Evolutionary conservation across 129 eudicot species (phyloP).

Genomic region (Pulicaria dysenterica): DNA sequence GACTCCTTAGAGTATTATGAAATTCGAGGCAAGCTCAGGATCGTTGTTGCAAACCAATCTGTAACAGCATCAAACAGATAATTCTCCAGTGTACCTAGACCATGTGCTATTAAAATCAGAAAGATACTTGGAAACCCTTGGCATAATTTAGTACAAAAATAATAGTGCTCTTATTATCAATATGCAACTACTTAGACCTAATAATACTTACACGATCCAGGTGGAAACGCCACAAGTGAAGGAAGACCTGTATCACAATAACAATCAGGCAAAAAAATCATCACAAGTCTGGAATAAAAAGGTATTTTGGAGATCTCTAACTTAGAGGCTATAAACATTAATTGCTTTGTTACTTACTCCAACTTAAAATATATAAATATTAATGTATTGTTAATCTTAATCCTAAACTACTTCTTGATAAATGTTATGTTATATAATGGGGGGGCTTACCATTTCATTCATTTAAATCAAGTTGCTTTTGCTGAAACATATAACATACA

Average conservation of each 20-base stretch:
- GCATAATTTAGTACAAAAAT: background rate
- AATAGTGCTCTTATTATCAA: slow-evolving; percentile 12
- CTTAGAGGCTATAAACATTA: too few species aligned
- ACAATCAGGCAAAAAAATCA: slow-evolving; percentile 16
- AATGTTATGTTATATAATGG: too few species aligned
- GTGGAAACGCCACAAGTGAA: slow-evolving; percentile 70
- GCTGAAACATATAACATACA: too few species aligned
- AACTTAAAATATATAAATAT: too few species aligned
- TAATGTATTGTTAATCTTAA: too few species aligned
- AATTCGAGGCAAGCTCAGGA: slow-evolving; percentile 85
- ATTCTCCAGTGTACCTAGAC: slow-evolving; percentile 83
- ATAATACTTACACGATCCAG: slow-evolving; percentile 78
- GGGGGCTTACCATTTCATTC: too few species aligned
- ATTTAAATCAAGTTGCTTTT: too few species aligned
- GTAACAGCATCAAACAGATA: slow-evolving; percentile 94
- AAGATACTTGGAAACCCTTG: background rate
- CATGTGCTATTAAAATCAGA: slow-evolving; percentile 9
- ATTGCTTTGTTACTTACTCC: too few species aligned
- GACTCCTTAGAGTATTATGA: slow-evolving; percentile 80
- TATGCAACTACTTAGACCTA: slow-evolving; percentile 46
- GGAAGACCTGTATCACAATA: slow-evolving; percentile 70
- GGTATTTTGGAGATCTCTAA: background rate
- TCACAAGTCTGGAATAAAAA: background rate
- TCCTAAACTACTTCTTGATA: too few species aligned
- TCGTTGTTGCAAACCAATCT: slow-evolving; percentile 78